phyloP scores from a whole-genome alignment of 495 filamentous ascomycete genomes.

The Cercophora sp. region DNA sequence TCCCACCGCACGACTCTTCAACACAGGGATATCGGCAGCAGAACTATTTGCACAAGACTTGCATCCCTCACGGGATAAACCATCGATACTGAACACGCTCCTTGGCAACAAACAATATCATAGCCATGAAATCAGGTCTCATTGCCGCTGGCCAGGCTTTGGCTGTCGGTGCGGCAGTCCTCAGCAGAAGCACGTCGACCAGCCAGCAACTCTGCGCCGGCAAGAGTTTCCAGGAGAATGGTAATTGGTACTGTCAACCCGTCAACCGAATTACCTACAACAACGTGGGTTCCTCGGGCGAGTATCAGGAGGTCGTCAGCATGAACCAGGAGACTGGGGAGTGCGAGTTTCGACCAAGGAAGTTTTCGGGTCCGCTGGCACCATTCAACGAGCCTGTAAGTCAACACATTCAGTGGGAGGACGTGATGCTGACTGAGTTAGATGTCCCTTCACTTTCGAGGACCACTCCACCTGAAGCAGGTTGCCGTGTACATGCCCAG shows the following conservation, averaged over 20 bases:
- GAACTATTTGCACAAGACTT: too few relatives aligned
- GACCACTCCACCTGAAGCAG: conserved; percentile 58
- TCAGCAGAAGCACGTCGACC: neutral
- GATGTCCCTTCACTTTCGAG: conserved; percentile 68
- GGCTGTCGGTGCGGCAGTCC: too few relatives aligned
- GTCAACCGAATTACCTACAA: conserved; percentile 58
- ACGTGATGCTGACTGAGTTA: conserved; percentile 22
- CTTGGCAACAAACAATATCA: too few relatives aligned
- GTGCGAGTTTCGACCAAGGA: conserved; percentile 46
- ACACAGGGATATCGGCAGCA: too few relatives aligned
- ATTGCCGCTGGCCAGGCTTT: too few relatives aligned
- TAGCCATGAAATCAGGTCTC: too few relatives aligned
- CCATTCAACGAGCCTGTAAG: conserved; percentile 66
- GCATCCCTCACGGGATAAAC: conserved; percentile 8
- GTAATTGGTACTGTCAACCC: conserved; percentile 53
- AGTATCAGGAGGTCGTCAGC: conserved; percentile 53
- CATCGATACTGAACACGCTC: neutral
- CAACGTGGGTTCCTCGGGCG: conserved; percentile 52
- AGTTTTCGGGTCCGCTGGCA: conserved; percentile 54
- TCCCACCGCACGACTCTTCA: too few relatives aligned
- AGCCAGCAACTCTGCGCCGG: conserved; percentile 15
- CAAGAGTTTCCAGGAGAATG: conserved; percentile 21
- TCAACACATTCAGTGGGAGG: neutral
- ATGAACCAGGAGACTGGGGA: conserved; percentile 54
- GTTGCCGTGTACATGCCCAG: conserved; percentile 57